Base-by-base conservation (phyloP, 257 asterid species). In the Capsicum baccatum region DNA sequence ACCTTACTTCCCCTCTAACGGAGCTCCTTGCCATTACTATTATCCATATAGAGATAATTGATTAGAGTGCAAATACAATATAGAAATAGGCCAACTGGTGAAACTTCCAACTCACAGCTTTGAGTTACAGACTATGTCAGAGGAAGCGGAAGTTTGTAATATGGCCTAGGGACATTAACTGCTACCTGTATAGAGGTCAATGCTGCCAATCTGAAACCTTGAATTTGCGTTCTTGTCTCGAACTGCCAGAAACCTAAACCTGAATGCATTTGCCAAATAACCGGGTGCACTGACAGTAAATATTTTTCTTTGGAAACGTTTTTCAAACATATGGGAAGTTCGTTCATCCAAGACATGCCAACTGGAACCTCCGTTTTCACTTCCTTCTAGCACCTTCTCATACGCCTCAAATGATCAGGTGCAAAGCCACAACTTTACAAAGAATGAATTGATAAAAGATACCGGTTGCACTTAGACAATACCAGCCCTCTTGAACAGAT, bases 161-260 rank as follows among this genome's bases (percentile, higher is more conserved):
- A 33, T 78, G 48, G 50, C 26, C 54, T 54, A 26, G 58, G 84
- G 55, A 55, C 81, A 84, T 64, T 83, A 57, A 48, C 63, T 84
- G 83, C 74, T 82, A 66, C 71, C 86, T 47, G 92, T 86, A 71
- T 91, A 95, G 82, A 95, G 91, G 84, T 94, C 99, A 79, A 96
- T 94, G 90, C 97, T 96, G 70, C 99, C 99, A 44, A 96, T 86
- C 89, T 96, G 99, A 88, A 96, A 92, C 87, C 96, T 91, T 17
- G 98, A 88, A 74, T 85, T 94, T 85, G 94, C 90, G 83, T 90
- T 91, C 42, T 55, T 89, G 89, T 91, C 97, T 83, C 94, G 90
- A 79, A 94, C 97, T 10, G 91, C 90, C 12, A 84, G 84, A 87
- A 96, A 91, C 87, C 95, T 89, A 63, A 96, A 85, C 92, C 99